These are phyloP conservation scores for Colletotrichum melonis DNA, from an alignment of 2,329 filamentous ascomycete genomes.

Conservation along the genomic window DNA sequence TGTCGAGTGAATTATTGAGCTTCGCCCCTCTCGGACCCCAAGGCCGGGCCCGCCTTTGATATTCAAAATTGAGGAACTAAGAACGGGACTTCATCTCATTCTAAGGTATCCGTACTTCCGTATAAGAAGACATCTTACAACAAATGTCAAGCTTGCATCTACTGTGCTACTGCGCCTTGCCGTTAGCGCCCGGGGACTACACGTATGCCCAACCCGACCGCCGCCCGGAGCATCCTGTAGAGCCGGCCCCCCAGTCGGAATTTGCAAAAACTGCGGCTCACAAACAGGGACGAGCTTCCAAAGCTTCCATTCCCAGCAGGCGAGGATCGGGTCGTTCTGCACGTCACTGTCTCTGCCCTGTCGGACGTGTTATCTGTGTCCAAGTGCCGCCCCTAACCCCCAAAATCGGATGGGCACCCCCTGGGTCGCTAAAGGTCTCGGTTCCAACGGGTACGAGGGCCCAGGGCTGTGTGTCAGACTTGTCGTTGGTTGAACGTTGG, in stretches of 20 bases:
- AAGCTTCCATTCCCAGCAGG: neutral
- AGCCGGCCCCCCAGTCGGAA: neutral
- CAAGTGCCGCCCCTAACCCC: neutral
- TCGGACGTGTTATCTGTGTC: neutral
- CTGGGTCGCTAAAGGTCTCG: slow-evolving; percentile 16
- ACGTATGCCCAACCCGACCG: neutral
- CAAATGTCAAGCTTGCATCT: neutral
- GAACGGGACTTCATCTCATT: neutral
- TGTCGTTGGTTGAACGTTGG: neutral
- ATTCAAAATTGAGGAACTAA: neutral
- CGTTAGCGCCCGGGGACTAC: neutral
- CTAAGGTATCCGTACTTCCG: no score
- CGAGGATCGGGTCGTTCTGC: neutral
- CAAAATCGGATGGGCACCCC: neutral
- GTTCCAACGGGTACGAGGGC: neutral
- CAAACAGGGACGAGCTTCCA: neutral
- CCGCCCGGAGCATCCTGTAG: neutral
- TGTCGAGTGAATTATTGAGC: neutral
- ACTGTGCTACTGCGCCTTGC: neutral
- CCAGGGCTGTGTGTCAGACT: neutral
- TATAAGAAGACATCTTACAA: neutral
- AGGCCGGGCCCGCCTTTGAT: neutral
- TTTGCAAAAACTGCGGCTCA: neutral
- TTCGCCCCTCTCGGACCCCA: neutral
- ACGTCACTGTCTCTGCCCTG: neutral